These are phyloP conservation scores for Tylopilus plumbeoviolaceoides DNA, from an alignment of 768 basidiomycete species.

Conservation along the genomic window DNA sequence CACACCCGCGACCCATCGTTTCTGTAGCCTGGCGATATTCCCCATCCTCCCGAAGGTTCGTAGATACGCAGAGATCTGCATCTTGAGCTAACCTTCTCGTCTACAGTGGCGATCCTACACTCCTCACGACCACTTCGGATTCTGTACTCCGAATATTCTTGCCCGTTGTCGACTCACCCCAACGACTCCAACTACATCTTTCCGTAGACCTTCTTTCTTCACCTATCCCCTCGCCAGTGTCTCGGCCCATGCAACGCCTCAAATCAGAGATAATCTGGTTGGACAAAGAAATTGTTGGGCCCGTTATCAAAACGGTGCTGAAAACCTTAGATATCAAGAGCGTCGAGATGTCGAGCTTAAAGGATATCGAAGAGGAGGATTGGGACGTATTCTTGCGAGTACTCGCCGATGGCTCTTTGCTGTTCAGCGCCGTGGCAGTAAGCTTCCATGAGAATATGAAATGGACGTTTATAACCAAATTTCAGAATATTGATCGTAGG, in stretches of 20 bases:
- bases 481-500: constrained; percentile 81
- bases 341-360: constrained; percentile 38
- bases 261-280: constrained; percentile 63
- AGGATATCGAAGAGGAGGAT: constrained; percentile 63
- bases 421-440: constrained; percentile 71
- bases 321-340: constrained; percentile 24
- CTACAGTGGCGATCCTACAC: constrained; percentile 64
- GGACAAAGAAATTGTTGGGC: constrained; percentile 55
- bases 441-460: constrained; percentile 24
- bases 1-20: constrained; percentile 70
- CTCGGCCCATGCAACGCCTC: constrained; percentile 24
- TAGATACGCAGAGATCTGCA: constrained; percentile 11
- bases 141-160: constrained; percentile 80
- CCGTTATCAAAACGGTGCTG: constrained; percentile 43
- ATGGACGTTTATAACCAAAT: constrained; percentile 3
- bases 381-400: constrained; percentile 81
- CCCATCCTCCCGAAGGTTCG: constrained; percentile 62
- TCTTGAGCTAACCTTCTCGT: constrained; percentile 5
- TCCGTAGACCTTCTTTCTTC: constrained; percentile 71
- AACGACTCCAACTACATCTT: constrained; percentile 79
- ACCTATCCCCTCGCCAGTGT: constrained; percentile 38
- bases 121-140: constrained; percentile 83
- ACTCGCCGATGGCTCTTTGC: constrained; percentile 66
- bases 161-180: constrained; percentile 83
- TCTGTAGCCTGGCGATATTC: constrained; percentile 71